A percentile compares a stretch with the other conserved stretches of the same genome.
phyloP scores from a whole-genome alignment of 1,139 yeast species.

The Pichia terricola region DNA sequence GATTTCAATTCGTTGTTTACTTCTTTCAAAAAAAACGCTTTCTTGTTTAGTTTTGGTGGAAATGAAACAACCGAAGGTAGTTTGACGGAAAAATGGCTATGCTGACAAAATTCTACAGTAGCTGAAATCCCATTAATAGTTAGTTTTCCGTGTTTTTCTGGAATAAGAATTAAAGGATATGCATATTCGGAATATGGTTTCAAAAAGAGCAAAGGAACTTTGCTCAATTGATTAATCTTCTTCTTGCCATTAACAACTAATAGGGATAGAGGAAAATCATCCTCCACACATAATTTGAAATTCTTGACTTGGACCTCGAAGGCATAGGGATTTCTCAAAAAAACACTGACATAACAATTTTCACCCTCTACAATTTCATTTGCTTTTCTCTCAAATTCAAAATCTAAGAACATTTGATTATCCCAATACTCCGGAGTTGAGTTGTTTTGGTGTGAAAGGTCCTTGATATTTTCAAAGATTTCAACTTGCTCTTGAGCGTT shows the following conservation, averaged over 20 bases:
- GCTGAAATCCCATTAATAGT: conserved; percentile 36
- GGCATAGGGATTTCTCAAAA: conserved; percentile 71
- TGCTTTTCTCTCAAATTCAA: conserved; percentile 23
- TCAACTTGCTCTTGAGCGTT: conserved; percentile 38
- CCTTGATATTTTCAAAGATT: conserved; percentile 13
- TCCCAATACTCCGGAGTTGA: conserved; percentile 19
- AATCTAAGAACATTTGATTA: conserved; percentile 10
- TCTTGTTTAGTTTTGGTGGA: conserved; percentile 3
- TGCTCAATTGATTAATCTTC: background rate
- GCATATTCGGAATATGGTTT: conserved; percentile 30
- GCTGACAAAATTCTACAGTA: conserved; percentile 36
- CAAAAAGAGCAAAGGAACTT: conserved; percentile 11
- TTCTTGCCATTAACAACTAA: conserved; percentile 1
- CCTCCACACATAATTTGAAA: conserved; percentile 33
- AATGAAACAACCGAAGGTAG: conserved; percentile 1
- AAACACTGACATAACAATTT: conserved; percentile 40
- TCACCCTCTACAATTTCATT: conserved; percentile 45
- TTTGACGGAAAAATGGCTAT: conserved; percentile 28
- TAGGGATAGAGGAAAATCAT: conserved; percentile 15
- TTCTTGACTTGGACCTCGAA: conserved; percentile 61
- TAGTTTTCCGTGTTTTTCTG: conserved; percentile 34
- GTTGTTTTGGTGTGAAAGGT: conserved; percentile 18
- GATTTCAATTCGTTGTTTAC: background rate
- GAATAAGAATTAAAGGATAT: conserved; percentile 34
- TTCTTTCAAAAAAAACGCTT: background rate